Evolutionary conservation across 2,329 filamentous ascomycete genomes (phyloP), one percentile per base, ranked within the genome.

Genomic region (Colletotrichum plurivorum): DNA sequence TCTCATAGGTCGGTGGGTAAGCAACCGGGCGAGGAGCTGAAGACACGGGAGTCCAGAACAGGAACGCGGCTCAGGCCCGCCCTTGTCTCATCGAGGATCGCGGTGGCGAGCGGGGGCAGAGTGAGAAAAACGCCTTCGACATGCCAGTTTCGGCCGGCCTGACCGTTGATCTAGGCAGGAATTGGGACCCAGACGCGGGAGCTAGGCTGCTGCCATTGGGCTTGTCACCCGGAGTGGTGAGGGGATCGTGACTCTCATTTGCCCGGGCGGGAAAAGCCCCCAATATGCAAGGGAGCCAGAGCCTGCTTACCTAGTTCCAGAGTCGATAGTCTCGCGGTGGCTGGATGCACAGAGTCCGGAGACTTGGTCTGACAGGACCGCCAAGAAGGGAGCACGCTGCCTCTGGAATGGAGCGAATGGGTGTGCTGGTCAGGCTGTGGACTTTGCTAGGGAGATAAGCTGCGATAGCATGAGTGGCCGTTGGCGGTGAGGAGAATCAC

Each of bases 81-180:
- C 46, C 18, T 18, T 20, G 46, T 15, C 13, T 36, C 31, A 36
- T 36, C 31, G 31, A 36, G 31, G n/a, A 48, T n/a, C 18, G 57
- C 15, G 41, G 49, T 54, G 39, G 57, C 46, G 49, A 39, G 48
- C 56, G 25, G 31, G 31, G 31, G 27, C n/a, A 10, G 27, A 7
- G 31, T 2, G 41, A 15, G 45, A 6, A 13, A 41, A 51, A 46
- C 46, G 60, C 57, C 49, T 51, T 67, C 63, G 52, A 52, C n/a
- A 67, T 56, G 63, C 63, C 48, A 46, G 63, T 67, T 55, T 62
- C 57, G 63, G 57, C 51, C 63, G 57, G 51, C 31, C 56, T 51
- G 31, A 43, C 49, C 63, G 57, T 25, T 20, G 16, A 62, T 55
- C 43, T 27, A 67, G 51, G 46, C 31, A 39, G 16, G 16, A 22